phyloP scores from a whole-genome alignment of 805 yeast species.

The Suhomyces canberraensis region DNA sequence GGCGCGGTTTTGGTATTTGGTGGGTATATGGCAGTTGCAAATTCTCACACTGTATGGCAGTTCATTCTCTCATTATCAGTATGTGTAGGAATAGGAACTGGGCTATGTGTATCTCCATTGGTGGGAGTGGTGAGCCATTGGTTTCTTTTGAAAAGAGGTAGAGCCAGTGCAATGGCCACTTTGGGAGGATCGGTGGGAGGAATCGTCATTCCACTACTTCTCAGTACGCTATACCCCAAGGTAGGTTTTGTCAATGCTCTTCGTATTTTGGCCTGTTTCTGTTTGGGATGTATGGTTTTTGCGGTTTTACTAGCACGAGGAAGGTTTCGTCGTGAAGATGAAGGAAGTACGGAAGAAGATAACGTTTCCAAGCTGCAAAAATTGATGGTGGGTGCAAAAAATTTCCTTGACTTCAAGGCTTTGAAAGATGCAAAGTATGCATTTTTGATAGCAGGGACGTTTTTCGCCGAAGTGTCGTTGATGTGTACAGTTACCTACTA shows the following conservation, averaged over 20 bases:
- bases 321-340: constrained; percentile 8
- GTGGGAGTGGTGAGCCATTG: constrained; percentile 21
- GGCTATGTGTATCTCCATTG: constrained; percentile 21
- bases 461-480: constrained; percentile 49
- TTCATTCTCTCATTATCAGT: constrained; percentile 19
- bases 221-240: constrained; percentile 41
- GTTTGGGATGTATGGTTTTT: constrained; percentile 13
- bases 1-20: constrained; percentile 14
- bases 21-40: constrained; percentile 19
- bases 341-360: not conserved
- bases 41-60: constrained; percentile 15
- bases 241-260: constrained; percentile 64
- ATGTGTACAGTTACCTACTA: constrained; percentile 52
- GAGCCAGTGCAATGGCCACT: constrained; percentile 20
- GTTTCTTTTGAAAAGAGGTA: constrained; percentile 19
- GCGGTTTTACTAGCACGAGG: constrained; percentile 15
- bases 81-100: constrained; percentile 20
- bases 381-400: constrained; percentile 1
- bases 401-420: constrained; percentile 36
- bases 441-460: constrained; percentile 38
- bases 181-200: constrained; percentile 69
- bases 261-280: constrained; percentile 17
- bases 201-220: constrained; percentile 53
- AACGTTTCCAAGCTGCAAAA: constrained; percentile 1
- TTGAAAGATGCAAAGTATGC: constrained; percentile 37